Base-by-base conservation (phyloP, 306 rosid species). In the Vigna mungo region DNA sequence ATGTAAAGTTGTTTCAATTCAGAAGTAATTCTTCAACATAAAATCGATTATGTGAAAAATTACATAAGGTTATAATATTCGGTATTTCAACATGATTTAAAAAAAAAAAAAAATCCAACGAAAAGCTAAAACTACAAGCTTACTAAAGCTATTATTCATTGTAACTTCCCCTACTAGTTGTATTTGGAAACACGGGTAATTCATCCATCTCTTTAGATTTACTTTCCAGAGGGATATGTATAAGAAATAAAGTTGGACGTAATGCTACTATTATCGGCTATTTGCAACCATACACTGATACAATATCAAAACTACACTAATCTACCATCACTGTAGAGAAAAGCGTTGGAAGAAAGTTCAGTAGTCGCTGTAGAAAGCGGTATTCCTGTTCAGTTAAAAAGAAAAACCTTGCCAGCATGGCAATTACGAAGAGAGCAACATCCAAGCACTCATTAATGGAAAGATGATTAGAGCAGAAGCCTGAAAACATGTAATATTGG, bases 391-490 rank as follows among this genome's bases (percentile, higher is more conserved):
- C 27, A 15, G 43, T 9, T 17, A 18, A 14, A 60, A 30, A 30
- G 34, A 14, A 59, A 59, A 60, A 27, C 32, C 67, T 39, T 58
- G 74, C 53, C 59, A 56, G 27, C 81, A 71, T 36, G 56, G 13
- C 56, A 71, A 73, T 64, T 71, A 79, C 66, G 94, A 88, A 32
- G 90, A 88, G 71, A 92, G 82, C 72, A 90, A 75, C 68, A 92
- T 78, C 97, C 97, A 92, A 25, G 91, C 96, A 76, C 93, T 78
- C 78, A 92, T 63, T 58, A 92, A 51, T 7, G 97, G 98, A 82
- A 94, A 90, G 75, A 80, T 86, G 68, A 92, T 67, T 15, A 92
- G 20, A 71, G 91, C 96, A 82, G 96, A 90, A 71, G 90, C 94
- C 98, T 94, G 87, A 39, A 87, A 82, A 82, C 72, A 74, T 61